Conservation (phyloP, 2,329 filamentous ascomycete genomes). For the Exserohilum turcica region DNA sequence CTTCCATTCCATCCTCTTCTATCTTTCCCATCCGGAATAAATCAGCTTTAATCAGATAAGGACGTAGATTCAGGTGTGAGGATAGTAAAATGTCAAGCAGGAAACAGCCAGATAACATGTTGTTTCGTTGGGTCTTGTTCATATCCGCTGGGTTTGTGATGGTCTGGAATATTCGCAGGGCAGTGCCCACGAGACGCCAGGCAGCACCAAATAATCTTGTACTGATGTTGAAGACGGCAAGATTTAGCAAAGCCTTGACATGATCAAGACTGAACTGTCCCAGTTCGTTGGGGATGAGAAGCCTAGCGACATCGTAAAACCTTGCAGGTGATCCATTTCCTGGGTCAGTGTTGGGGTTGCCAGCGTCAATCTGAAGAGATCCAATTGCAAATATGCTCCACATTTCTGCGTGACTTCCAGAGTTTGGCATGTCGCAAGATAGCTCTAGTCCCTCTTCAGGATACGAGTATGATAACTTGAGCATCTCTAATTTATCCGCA, state of each 20-base stretch:
- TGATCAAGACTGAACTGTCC: conserved; percentile 45
- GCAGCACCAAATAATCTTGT: conserved; percentile 62
- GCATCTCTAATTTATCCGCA: conserved; percentile 66
- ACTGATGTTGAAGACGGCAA: conserved; percentile 66
- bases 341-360: neutral
- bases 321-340: conserved; percentile 10
- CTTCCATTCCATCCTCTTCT: conserved; percentile 70
- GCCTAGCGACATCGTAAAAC: conserved; percentile 31
- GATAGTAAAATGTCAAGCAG: conserved; percentile 65
- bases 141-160: conserved; percentile 43
- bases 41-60: conserved; percentile 58
- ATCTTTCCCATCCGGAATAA: conserved; percentile 55
- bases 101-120: conserved; percentile 62
- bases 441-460: conserved; percentile 50
- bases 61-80: conserved; percentile 54
- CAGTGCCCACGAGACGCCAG: conserved; percentile 68
- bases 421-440: conserved; percentile 29
- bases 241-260: conserved; percentile 50
- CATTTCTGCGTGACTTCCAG: conserved; percentile 51
- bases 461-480: conserved; percentile 61
- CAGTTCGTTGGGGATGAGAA: conserved; percentile 36
- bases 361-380: conserved; percentile 26
- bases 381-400: conserved; percentile 53
- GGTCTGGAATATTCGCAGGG: conserved; percentile 59
- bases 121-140: conserved; percentile 41